Evolutionary conservation across 75 land plant genomes (phyloP).

Genomic region (Pseudotsuga menziesii): DNA sequence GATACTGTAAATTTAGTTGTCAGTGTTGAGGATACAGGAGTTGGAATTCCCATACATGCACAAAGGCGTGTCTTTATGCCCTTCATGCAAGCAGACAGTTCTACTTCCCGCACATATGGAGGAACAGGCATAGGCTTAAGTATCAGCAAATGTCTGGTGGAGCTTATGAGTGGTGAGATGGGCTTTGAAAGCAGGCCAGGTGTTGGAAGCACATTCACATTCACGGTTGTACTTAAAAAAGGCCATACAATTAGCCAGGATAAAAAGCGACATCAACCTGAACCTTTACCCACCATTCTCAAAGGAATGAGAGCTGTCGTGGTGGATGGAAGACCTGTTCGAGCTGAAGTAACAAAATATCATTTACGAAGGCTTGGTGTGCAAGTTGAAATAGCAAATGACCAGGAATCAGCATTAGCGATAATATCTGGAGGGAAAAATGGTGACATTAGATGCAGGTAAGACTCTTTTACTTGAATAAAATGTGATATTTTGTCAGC

Average conservation of each 20-base stretch:
- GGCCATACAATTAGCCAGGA: constrained; percentile 12
- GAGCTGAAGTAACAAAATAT: constrained; percentile 52
- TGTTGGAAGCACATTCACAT: constrained; percentile 57
- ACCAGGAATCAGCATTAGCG: constrained; percentile 16
- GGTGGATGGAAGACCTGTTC: constrained; percentile 53
- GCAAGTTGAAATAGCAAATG: constrained; percentile 34
- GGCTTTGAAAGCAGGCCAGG: constrained; percentile 49
- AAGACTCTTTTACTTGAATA: not conserved
- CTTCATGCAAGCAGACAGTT: constrained; percentile 79
- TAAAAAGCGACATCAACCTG: constrained; percentile 17
- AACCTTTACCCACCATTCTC: constrained; percentile 29
- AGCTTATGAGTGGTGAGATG: constrained; percentile 59
- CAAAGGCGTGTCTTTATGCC: constrained; percentile 60
- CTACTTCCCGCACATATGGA: constrained; percentile 66
- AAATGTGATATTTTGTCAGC: not conserved
- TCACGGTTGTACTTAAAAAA: constrained; percentile 37
- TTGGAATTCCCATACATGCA: constrained; percentile 65
- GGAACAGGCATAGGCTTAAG: constrained; percentile 78
- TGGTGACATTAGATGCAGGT: constrained; percentile 6
- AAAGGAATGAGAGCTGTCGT: constrained; percentile 48
- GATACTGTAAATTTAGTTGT: constrained; percentile 40
- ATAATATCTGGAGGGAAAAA: not conserved
- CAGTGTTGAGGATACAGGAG: constrained; percentile 70
- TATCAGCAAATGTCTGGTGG: constrained; percentile 63
- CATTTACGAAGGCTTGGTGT: constrained; percentile 57